A percentile compares a stretch with the other conserved stretches of the same genome.
These are phyloP conservation scores for Vitis vinifera DNA, from an alignment of 164 flowering plant species.

Conservation along the genomic window DNA sequence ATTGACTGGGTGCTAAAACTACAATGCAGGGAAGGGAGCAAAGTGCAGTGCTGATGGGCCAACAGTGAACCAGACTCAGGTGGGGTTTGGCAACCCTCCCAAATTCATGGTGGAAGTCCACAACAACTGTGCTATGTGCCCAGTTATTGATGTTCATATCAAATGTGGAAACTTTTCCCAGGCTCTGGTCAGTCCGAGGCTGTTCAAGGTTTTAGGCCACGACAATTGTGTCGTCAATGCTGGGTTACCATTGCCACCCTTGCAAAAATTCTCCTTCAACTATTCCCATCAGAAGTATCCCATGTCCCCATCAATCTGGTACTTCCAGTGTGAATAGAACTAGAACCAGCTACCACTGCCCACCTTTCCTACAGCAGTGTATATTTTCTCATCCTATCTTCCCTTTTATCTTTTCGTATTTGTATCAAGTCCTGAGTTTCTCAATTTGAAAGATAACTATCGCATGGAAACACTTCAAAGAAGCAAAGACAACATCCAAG, in stretches of 20 bases:
- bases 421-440: neutral
- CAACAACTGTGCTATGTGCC: conserved; percentile 56
- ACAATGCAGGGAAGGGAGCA: conserved; percentile 32
- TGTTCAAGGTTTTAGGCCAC: conserved; percentile 35
- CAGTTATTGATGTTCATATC: conserved; percentile 45
- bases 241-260: conserved; percentile 48
- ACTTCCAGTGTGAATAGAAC: conserved; percentile 43
- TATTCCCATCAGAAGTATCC: conserved; percentile 41
- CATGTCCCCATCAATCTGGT: conserved; percentile 34
- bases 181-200: conserved; percentile 37
- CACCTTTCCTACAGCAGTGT: too few relatives aligned
- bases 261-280: conserved; percentile 41
- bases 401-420: neutral
- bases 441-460: too few relatives aligned
- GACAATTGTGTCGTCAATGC: conserved; percentile 46
- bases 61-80: conserved; percentile 38
- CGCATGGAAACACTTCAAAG: too few relatives aligned
- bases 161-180: conserved; percentile 49
- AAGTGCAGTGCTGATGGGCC: conserved; percentile 31
- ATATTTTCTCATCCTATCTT: neutral
- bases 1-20: neutral
- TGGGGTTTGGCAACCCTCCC: conserved; percentile 37
- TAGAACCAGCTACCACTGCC: conserved; percentile 1
- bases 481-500: too few relatives aligned
- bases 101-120: conserved; percentile 37